phyloP scores from a whole-genome alignment of 2,329 filamentous ascomycete species.

The Fusarium sp. region DNA sequence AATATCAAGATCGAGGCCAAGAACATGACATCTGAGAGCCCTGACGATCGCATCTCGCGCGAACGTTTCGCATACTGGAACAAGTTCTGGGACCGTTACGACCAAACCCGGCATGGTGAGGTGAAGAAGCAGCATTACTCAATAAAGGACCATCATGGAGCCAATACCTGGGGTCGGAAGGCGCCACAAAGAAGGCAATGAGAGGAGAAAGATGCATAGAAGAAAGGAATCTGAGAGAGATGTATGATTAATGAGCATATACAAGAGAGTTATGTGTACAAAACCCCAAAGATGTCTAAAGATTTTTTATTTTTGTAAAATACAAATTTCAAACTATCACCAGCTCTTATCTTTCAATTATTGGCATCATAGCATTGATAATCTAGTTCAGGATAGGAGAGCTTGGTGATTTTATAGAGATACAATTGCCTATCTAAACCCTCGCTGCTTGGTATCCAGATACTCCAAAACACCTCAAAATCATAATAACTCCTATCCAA shows the following conservation, averaged over 20 bases:
- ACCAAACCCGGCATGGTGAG: slow-evolving; percentile 35
- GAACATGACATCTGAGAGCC: slow-evolving; percentile 9
- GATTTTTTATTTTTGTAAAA: neutral
- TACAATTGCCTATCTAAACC: slow-evolving; percentile 29
- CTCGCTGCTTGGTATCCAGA: slow-evolving; percentile 33
- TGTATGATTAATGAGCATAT: slow-evolving; percentile 31
- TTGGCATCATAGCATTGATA: neutral
- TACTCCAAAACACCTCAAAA: slow-evolving; percentile 31
- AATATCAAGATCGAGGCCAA: slow-evolving; percentile 16
- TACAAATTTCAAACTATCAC: slow-evolving; percentile 14
- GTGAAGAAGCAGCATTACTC: neutral
- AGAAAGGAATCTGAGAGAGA: neutral
- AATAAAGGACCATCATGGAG: neutral
- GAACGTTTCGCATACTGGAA: slow-evolving; percentile 45
- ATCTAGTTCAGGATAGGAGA: neutral
- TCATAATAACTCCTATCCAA: slow-evolving; percentile 2
- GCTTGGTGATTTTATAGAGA: neutral
- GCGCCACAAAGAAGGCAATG: neutral
- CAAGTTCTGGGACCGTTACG: slow-evolving; percentile 47
- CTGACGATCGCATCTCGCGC: slow-evolving; percentile 31
- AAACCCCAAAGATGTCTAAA: slow-evolving; percentile 16
- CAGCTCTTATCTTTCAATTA: neutral
- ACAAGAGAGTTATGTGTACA: slow-evolving; percentile 27
- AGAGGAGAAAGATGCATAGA: neutral
- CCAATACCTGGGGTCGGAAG: neutral